Conservation (phyloP, 2,329 filamentous ascomycete species). For the Knoxdaviesia proteae region DNA sequence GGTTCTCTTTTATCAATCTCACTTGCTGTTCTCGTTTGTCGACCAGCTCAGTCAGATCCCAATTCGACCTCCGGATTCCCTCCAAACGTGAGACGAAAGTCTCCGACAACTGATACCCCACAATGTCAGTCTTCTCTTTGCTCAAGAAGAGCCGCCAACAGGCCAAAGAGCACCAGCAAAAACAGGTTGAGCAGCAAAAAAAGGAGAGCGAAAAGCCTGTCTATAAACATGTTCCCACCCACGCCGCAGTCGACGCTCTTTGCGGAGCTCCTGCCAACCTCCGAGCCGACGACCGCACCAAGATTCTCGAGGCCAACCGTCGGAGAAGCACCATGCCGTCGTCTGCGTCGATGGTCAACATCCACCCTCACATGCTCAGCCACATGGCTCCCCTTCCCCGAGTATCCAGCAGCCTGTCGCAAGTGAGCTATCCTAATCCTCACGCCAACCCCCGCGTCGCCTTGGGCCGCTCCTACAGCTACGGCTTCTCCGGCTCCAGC, state of each 20-base stretch:
- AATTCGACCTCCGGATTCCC: neutral
- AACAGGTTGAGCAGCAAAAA: neutral
- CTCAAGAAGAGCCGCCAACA: constrained; percentile 1
- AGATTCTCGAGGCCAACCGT: neutral
- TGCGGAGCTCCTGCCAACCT: neutral
- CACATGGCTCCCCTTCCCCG: constrained; percentile 13
- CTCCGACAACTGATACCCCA: neutral
- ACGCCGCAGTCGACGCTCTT: constrained; percentile 2
- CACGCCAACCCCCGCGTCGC: constrained; percentile 18
- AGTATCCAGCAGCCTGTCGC: constrained; percentile 24
- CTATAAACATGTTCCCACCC: constrained; percentile 2
- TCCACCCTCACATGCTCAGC: neutral
- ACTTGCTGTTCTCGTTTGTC: neutral
- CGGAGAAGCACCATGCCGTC: neutral
- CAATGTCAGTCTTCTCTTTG: constrained; percentile 1
- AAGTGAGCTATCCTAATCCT: constrained; percentile 23
- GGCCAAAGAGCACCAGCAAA: constrained; percentile 1
- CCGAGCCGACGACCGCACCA: neutral
- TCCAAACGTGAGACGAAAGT: neutral
- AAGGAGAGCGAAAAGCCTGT: neutral
- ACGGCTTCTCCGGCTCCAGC: constrained; percentile 11
- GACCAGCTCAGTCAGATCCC: neutral
- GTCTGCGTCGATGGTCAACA: neutral
- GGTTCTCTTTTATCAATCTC: neutral
- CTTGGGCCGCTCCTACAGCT: constrained; percentile 22